Conservation (phyloP, 164 flowering plant genomes). For the Annona cherimola region DNA sequence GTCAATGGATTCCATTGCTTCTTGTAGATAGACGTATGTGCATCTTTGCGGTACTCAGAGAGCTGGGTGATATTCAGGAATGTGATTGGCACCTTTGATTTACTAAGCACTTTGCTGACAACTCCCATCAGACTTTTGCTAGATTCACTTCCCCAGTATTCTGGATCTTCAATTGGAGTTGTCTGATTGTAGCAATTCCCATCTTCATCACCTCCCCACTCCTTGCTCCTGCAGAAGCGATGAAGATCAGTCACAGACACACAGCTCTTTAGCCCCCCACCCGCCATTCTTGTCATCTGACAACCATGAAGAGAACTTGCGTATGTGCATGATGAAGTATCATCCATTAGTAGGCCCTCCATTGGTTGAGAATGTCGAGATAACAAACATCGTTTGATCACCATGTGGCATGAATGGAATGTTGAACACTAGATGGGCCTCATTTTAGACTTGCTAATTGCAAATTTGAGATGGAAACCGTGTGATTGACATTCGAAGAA, state of each 20-base stretch:
- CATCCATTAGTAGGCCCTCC: too few relatives aligned
- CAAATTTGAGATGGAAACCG: background rate
- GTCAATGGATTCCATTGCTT: constrained; percentile 79
- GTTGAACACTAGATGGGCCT: too few relatives aligned
- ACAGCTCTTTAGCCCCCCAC: background rate
- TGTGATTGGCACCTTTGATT: constrained; percentile 48
- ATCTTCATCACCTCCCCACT: constrained; percentile 64
- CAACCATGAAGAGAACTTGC: background rate
- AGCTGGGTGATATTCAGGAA: constrained; percentile 83
- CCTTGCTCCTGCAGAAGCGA: constrained; percentile 44
- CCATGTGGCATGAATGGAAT: too few relatives aligned
- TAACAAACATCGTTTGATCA: too few relatives aligned
- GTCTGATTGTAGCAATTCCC: constrained; percentile 76
- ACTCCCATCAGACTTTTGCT: constrained; percentile 60
- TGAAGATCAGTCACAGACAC: background rate
- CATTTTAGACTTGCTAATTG: too few relatives aligned
- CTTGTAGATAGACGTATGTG: constrained; percentile 82
- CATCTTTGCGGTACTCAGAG: constrained; percentile 76
- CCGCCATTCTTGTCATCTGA: background rate
- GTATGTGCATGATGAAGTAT: background rate
- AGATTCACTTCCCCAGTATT: constrained; percentile 62
- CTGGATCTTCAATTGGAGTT: constrained; percentile 48
- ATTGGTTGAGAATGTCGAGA: too few relatives aligned
- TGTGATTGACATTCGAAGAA: background rate
- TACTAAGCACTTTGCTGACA: constrained; percentile 50